Base-by-base conservation (phyloP, 1,284 basidiomycete species). In the Trametes hirsuta region DNA sequence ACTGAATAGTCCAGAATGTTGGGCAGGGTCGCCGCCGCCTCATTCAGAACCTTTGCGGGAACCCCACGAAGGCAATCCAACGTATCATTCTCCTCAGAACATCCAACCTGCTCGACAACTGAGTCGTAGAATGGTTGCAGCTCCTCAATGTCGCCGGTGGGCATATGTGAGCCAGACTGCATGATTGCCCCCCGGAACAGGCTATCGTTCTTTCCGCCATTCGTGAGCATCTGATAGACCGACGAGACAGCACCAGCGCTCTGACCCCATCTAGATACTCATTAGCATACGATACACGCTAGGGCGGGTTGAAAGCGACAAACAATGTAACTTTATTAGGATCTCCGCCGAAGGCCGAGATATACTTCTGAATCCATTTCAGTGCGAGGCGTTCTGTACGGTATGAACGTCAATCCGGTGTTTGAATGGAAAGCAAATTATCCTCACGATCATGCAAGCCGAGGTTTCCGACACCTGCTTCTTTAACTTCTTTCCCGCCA, bases 261-360 rank as follows among this genome's bases (percentile, higher is more conserved):
- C 64, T 80, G 74, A 30, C 80, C 80, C 73, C 74, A 77, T 47
- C 76, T 77, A 18, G n/a, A 30, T 14, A 9, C 25, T 8, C 36
- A 12, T 12, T 21, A 15, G 24, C 14, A 22, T 3, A 35, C n/a
- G 41, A 41, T 25, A 55, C 48, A 22, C 42, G 61, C 15, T 21
- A 40, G 34, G 45, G 24, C 5, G 47, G 45, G n/a, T 39, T 15
- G 4, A 6, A 36, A 18, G 30, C 35, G 18, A 67, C 79, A 52
- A 70, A 85, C 84, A 85, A 79, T 2, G 82, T 84, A 4, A 86
- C 84, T 67, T 80, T 80, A 2, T 75, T 72, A 14, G 82, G 81
- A 67, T 90, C 83, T 6, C 89, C 89, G 1, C 87, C 87, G 59
- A 91, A 90, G 0, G 74, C 72, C 12, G 72, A 61, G 45, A 91